Base-by-base conservation (phyloP, 2,329 filamentous ascomycete genomes). In the Didymellaceae sp. region DNA sequence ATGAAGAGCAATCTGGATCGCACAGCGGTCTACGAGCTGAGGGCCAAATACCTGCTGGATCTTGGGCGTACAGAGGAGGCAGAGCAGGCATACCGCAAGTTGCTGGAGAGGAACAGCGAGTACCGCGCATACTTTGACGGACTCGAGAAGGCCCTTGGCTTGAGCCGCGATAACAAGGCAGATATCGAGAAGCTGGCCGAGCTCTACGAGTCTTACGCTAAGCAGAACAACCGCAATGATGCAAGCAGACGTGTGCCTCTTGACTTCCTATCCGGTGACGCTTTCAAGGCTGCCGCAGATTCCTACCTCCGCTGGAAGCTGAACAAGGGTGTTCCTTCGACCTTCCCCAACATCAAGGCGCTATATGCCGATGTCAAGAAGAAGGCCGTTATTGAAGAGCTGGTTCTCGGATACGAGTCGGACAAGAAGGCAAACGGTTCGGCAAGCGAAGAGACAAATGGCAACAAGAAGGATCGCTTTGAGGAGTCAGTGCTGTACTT, bases 281-380 rank as follows among this genome's bases (percentile, higher is more conserved):
- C 87, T 4, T 99, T 99, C 77, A 83, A 83, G 67, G 76, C 85
- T 62, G 87, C 90, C 18, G 92, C 89, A 6, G 87, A 91, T 69
- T 75, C 78, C 17, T 99, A 99, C 71, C 74, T 99, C 54, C 82
- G 86, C 41, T 81, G 87, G 22, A 95, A 95, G 88, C 81, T 99
- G 48, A 86, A 89, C 73, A 96, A 93, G 75, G 94, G 93, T 9
- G 89, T 97, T 4, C 93, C 94, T 1, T 99, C 94, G 2, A 92
- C 93, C 3, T 99, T 99, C 74, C 91, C 91, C 26, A 99, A 97
- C 74, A 82, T 99, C 54, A 99, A 99, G 78, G 86, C 95, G 60
- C 82, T 99, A 17, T 99, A 97, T 77, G 81, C 81, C 11, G 87
- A 96, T 70, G 61, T 82, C 1, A 82, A 77, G 61, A 99, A 99